These are phyloP conservation scores for Capronia epimyces DNA, from an alignment of 2,329 filamentous ascomycete species.

Conservation along the genomic window DNA sequence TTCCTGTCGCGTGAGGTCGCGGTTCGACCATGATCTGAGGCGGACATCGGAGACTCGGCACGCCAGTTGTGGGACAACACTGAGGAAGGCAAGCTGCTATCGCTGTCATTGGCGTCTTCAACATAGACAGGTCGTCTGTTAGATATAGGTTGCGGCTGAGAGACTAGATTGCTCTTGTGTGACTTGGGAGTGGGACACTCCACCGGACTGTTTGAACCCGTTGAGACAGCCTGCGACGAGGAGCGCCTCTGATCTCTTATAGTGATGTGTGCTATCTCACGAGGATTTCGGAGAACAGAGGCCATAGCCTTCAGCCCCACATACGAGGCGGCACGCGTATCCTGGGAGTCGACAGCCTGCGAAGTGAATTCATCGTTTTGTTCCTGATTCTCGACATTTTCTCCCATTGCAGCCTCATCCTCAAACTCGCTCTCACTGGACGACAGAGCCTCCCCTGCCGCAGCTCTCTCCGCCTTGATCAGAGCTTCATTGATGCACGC, in stretches of 20 bases:
- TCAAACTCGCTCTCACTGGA: conserved; percentile 46
- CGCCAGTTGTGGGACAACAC: conserved; percentile 64
- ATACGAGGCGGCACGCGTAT: conserved; percentile 16
- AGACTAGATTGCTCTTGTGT: conserved; percentile 58
- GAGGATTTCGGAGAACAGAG: conserved; percentile 51
- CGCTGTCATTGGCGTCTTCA: conserved; percentile 80
- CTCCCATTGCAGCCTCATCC: conserved; percentile 23
- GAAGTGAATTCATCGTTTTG: conserved; percentile 17
- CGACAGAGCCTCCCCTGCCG: conserved; percentile 68
- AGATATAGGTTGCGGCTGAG: conserved; percentile 54
- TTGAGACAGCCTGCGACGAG: conserved; percentile 66
- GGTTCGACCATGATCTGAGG: conserved; percentile 64
- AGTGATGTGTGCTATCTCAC: conserved; percentile 44
- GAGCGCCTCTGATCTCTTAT: conserved; percentile 44
- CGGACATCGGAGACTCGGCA: conserved; percentile 81
- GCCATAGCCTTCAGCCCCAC: conserved; percentile 45
- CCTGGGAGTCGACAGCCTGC: conserved; percentile 19
- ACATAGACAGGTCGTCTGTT: conserved; percentile 73
- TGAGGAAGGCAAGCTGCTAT: conserved; percentile 79
- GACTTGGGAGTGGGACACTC: conserved; percentile 90
- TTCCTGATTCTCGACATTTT: conserved; percentile 14
- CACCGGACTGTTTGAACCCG: conserved; percentile 80
- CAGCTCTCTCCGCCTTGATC: conserved; percentile 80
- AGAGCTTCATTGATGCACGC: conserved; percentile 92
- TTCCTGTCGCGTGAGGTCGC: conserved; percentile 78